A percentile compares a stretch with the other conserved stretches of the same genome.
Conservation (phyloP, 176 grass and related monocot genomes). For the Carex myosuroides region DNA sequence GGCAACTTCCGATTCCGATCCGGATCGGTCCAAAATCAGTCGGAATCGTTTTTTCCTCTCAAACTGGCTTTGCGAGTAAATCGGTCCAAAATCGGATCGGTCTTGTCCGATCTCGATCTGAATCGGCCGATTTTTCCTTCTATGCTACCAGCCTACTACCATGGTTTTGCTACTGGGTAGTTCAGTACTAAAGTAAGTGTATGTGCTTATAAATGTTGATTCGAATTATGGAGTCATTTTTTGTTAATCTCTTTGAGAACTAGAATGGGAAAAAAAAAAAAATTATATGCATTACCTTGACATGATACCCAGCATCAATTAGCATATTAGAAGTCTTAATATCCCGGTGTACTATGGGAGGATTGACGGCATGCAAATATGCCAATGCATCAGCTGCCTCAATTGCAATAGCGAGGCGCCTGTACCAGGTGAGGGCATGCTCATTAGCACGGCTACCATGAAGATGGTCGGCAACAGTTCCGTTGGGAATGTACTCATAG, state of each 20-base stretch:
- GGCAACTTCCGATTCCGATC: no score
- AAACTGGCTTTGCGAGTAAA: no score
- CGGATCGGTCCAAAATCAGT: no score
- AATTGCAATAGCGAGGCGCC: conserved; percentile 59
- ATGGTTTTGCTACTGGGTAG: not conserved
- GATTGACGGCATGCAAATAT: conserved; percentile 78
- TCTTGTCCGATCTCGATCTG: no score
- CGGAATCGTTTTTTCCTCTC: no score
- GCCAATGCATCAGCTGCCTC: conserved; percentile 76
- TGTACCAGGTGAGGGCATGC: conserved; percentile 59
- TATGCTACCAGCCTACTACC: not conserved
- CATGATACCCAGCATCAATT: conserved; percentile 61
- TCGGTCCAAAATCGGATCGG: no score
- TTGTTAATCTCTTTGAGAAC: not conserved
- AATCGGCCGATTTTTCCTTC: no score
- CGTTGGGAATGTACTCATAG: conserved; percentile 82
- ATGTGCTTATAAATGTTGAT: not conserved
- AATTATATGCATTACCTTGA: conserved; percentile 35
- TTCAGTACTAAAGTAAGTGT: not conserved
- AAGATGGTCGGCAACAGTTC: conserved; percentile 85
- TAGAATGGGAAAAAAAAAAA: not conserved
- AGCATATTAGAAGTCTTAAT: conserved; percentile 93
- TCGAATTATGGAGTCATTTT: not conserved
- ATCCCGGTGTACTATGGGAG: conserved; percentile 79
- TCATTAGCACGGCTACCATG: conserved; percentile 50